Evolutionary conservation across 768 basidiomycete species (phyloP).

Genomic region (Agrocybe praecox): DNA sequence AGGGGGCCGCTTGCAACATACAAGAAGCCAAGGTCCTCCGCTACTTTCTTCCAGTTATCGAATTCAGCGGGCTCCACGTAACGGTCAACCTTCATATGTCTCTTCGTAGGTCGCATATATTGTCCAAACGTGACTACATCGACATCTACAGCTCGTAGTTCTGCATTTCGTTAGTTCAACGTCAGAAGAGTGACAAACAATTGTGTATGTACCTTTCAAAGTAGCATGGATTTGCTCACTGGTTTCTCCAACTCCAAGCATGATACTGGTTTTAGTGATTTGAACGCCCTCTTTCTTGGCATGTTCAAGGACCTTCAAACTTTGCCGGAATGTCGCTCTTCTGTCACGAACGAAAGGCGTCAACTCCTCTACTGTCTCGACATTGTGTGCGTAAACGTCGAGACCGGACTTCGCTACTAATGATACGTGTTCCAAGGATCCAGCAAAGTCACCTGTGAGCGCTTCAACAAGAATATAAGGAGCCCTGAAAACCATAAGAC

Average conservation of each 20-base stretch:
- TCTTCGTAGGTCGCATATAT: conserved; percentile 99
- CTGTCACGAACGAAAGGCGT: conserved; percentile 97
- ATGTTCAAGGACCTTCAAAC: conserved; percentile 75
- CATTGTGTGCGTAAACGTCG: conserved; percentile 97
- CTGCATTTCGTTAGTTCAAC: conserved; percentile 42
- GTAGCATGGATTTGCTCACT: conserved; percentile 82
- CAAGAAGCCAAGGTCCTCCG: conserved; percentile 93
- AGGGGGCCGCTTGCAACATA: conserved; percentile 97
- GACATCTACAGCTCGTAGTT: conserved; percentile 84
- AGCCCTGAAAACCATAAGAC: conserved; percentile 55
- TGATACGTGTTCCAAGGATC: conserved; percentile 72
- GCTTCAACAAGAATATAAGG: conserved; percentile 97
- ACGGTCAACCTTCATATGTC: conserved; percentile 98
- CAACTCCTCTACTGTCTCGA: conserved; percentile 93
- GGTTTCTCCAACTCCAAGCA: conserved; percentile 96
- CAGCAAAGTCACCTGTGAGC: conserved; percentile 92
- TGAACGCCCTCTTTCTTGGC: conserved; percentile 84
- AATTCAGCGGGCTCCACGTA: conserved; percentile 96
- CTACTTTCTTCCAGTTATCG: conserved; percentile 85
- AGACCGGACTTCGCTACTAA: conserved; percentile 90
- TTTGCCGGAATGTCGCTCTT: conserved; percentile 88
- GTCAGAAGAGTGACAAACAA: neutral
- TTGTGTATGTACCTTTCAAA: conserved; percentile 65
- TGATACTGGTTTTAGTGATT: conserved; percentile 97
- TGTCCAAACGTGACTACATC: conserved; percentile 99